Percentiles rank a stretch among this genome's conserved stretches.
phyloP scores from a whole-genome alignment of 2,329 filamentous ascomycete species.

The Ambrosiella xylebori region DNA sequence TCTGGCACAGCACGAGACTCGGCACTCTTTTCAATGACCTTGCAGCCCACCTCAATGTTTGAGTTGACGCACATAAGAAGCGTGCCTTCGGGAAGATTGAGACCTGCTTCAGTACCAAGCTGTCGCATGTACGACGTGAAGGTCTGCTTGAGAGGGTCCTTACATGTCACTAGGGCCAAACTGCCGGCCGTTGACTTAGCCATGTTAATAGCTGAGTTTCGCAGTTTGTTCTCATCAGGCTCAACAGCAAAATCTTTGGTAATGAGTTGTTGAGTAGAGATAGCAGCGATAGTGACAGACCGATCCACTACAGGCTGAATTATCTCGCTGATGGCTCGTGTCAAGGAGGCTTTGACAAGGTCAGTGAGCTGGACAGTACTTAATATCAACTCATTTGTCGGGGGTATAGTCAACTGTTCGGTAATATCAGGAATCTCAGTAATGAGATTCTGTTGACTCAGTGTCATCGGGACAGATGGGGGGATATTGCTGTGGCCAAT shows the following conservation, averaged over 20 bases:
- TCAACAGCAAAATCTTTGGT: conserved; percentile 94
- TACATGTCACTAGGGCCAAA: conserved; percentile 90
- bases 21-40: conserved; percentile 86
- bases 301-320: conserved; percentile 94
- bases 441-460: conserved; percentile 62
- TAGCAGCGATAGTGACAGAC: conserved; percentile 93
- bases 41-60: conserved; percentile 84
- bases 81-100: conserved; percentile 78
- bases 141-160: conserved; percentile 88
- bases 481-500: conserved; percentile 60
- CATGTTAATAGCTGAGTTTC: conserved; percentile 78
- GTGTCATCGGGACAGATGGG: conserved; percentile 49
- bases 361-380: conserved; percentile 48
- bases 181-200: conserved; percentile 89
- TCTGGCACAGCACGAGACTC: conserved; percentile 85
- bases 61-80: conserved; percentile 98
- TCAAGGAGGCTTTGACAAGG: conserved; percentile 74
- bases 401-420: conserved; percentile 62
- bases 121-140: conserved; percentile 90
- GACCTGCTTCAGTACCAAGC: conserved; percentile 49
- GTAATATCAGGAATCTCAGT: conserved; percentile 72
- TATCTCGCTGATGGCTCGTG: conserved; percentile 83
- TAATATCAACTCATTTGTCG: conserved; percentile 63
- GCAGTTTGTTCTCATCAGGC: conserved; percentile 70
- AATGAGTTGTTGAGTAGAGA: conserved; percentile 88